phyloP scores from a whole-genome alignment of 192 early-diverging fungal genomes.

The Coemansia sp. region DNA sequence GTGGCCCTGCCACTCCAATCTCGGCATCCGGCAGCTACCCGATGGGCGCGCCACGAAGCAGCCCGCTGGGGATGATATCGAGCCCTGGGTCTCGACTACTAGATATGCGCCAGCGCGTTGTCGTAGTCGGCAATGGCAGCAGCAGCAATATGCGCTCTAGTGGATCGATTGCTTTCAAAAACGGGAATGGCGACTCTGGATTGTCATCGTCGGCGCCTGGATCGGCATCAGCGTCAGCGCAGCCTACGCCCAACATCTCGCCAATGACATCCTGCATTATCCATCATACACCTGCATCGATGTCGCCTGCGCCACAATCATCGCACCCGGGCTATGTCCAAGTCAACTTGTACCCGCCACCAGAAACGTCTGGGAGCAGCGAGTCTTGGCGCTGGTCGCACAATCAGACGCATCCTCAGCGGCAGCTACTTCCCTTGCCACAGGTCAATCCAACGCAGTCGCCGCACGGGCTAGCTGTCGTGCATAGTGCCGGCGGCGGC shows the following conservation, averaged over 20 bases:
- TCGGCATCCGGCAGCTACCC: slow-evolving; percentile 9
- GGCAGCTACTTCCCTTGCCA: slow-evolving; percentile 26
- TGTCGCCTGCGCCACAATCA: slow-evolving; percentile 41
- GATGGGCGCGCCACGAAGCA: neutral
- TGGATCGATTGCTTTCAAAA: slow-evolving; percentile 25
- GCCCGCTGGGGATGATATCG: slow-evolving; percentile 6
- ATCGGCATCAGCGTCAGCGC: slow-evolving; percentile 12
- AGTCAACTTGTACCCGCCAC: slow-evolving; percentile 50
- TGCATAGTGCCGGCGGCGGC: slow-evolving; percentile 16
- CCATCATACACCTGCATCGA: slow-evolving; percentile 47
- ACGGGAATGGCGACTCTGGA: slow-evolving; percentile 17
- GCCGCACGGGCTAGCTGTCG: slow-evolving; percentile 27
- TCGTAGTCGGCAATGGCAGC: neutral
- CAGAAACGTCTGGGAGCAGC: slow-evolving; percentile 21
- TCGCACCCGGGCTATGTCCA: slow-evolving; percentile 30
- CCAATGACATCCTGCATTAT: slow-evolving; percentile 36
- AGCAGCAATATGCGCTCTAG: slow-evolving; percentile 10
- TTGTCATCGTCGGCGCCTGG: neutral
- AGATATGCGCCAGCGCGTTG: slow-evolving; percentile 42
- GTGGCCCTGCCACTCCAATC: neutral
- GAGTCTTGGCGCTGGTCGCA: slow-evolving; percentile 41
- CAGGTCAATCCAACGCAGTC: slow-evolving; percentile 18
- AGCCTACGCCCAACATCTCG: slow-evolving; percentile 51
- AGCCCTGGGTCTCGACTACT: slow-evolving; percentile 33
- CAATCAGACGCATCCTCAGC: slow-evolving; percentile 16